Conservation (phyloP, 2,329 filamentous ascomycete species). For the Orbilia blumenaviensis region DNA sequence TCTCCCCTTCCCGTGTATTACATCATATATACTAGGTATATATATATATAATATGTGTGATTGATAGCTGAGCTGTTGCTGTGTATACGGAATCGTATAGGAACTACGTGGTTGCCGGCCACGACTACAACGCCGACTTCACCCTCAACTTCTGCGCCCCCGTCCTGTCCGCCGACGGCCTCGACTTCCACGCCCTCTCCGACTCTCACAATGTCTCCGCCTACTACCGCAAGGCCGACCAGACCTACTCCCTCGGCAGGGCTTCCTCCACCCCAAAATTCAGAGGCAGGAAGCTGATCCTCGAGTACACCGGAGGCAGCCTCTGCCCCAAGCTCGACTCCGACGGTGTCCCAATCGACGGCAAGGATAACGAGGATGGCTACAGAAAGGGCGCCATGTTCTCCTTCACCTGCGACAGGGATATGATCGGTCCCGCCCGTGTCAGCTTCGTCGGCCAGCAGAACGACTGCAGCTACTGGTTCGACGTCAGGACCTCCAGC, state of each 20-base stretch:
- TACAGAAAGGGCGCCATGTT: conserved; percentile 82
- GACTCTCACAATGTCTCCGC: conserved; percentile 76
- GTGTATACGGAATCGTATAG: no score
- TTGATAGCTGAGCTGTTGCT: neutral
- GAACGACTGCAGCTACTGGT: conserved; percentile 94
- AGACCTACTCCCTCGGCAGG: conserved; percentile 30
- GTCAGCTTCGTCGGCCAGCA: conserved; percentile 87
- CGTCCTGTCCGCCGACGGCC: conserved; percentile 62
- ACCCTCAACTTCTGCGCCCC: conserved; percentile 82
- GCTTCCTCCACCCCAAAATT: conserved; percentile 63
- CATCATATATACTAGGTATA: no score
- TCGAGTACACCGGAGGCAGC: conserved; percentile 80
- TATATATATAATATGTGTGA: neutral
- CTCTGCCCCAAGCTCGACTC: conserved; percentile 67
- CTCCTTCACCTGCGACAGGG: conserved; percentile 90
- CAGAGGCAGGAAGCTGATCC: conserved; percentile 76
- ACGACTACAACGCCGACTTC: conserved; percentile 82
- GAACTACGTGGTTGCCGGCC: conserved; percentile 68
- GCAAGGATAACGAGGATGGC: conserved; percentile 60
- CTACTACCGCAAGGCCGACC: conserved; percentile 70
- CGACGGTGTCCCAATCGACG: conserved; percentile 61
- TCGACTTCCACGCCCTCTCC: conserved; percentile 29
- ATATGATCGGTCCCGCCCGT: conserved; percentile 73
- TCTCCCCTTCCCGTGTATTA: no score
- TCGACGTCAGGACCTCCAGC: conserved; percentile 85